Base-by-base conservation (phyloP, 805 yeast genomes). In the Metschnikowia santaceciliae region DNA sequence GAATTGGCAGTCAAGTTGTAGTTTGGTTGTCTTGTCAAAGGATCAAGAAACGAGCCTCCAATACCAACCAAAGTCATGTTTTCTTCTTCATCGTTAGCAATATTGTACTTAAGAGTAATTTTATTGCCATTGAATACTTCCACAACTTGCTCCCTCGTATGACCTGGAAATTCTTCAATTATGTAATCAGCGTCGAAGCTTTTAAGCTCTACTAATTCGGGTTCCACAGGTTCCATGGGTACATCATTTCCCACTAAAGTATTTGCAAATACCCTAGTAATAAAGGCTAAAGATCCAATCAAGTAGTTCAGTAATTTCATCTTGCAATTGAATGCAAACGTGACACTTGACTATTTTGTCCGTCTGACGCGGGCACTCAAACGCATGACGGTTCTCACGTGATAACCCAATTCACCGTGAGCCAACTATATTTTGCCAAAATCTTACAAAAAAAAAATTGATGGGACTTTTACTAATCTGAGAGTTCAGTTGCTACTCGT, bases 1-100 rank as follows among this genome's bases (percentile, higher is more conserved):
- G 79, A 72, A 46, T 82, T 78, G 47, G 81, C 78, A 23, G 94
- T 81, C 63, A 88, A 72, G 65, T 88, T 87, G 57, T 84, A 81
- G 30, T 69, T 62, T 44, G 73, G 57, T 42, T 75, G 76, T 52
- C 83, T 80, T 46, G 78, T 75, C 53, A 69, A 70, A 23, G 87
- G 82, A 52, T 82, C 76, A 50, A 77, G 70, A 67, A 87, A 76
- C 48, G 76, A 61, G 49, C 94, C 94, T 48, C 88, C 86, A 50
- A 84, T 80, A 52, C 90, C 94, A 43, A 82, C 79, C 49, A 88
- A 67, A 19, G 78, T 70, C 43, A 70, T 50, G 39, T 79, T 72
- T 4, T 74, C 75, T 14, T 62, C 67, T 6, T 77, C 78, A 56
- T 84, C 87, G 62, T 85, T 85, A 46, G 65, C 59, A 53, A 85